Conservation (phyloP, 2,329 filamentous ascomycete species). For the Trichoderma afroharzianum region DNA sequence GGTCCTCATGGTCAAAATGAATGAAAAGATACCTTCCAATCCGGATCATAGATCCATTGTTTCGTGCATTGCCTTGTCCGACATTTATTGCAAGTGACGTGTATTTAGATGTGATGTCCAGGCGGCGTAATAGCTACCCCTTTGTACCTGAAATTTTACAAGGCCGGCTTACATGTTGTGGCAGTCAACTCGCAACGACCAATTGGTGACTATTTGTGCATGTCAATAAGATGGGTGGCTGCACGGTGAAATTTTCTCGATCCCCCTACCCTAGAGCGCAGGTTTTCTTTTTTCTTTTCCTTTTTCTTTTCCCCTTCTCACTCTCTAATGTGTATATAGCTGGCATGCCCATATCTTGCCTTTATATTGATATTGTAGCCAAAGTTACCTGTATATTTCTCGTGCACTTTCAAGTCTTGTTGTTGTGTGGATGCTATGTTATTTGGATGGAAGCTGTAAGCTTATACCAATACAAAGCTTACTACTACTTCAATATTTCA, state of each 20-base stretch:
- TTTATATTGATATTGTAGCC: background rate
- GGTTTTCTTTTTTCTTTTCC: background rate
- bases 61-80: background rate
- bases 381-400: background rate
- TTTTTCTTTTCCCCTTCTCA: too few relatives aligned
- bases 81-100: background rate
- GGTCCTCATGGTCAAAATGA: conserved; percentile 34
- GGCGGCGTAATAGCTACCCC: background rate
- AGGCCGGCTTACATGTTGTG: background rate
- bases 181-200: background rate
- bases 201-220: background rate
- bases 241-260: background rate
- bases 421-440: background rate
- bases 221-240: background rate
- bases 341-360: background rate
- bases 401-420: background rate
- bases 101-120: background rate
- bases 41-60: conserved; percentile 24
- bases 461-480: background rate
- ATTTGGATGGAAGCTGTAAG: too few relatives aligned
- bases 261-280: background rate
- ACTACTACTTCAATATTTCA: background rate
- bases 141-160: background rate
- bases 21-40: conserved; percentile 35
- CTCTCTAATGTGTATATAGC: accelerated